Percentiles rank a stretch among this genome's conserved stretches.
Evolutionary conservation across 148 eudicot genomes (phyloP).

Genomic region (Fagopyrum tataricum): DNA sequence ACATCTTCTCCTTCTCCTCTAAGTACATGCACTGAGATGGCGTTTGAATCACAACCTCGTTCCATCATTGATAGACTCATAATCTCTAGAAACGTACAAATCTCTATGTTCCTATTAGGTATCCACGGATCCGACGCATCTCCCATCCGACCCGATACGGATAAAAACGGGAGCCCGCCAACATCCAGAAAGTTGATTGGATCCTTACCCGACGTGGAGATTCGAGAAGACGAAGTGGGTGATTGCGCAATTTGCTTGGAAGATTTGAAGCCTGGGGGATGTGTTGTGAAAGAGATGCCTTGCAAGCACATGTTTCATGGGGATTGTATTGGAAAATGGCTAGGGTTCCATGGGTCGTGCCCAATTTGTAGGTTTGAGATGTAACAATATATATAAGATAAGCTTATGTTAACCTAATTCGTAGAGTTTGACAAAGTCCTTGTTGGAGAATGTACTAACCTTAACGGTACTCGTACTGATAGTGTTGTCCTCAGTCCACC

Average conservation of each 20-base stretch:
- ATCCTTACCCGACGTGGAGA: slow-evolving; percentile 8
- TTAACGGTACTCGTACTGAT: no score
- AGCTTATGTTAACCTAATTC: no score
- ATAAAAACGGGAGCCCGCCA: slow-evolving; percentile 1
- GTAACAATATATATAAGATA: no score
- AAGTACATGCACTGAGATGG: slow-evolving; percentile 18
- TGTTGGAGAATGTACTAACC: no score
- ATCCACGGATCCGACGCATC: neutral
- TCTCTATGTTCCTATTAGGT: slow-evolving; percentile 31
- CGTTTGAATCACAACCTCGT: slow-evolving; percentile 27
- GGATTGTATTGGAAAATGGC: slow-evolving; percentile 60
- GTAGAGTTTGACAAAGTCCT: no score
- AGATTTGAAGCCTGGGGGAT: slow-evolving; percentile 29
- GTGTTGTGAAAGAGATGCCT: slow-evolving; percentile 50
- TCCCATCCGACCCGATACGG: neutral
- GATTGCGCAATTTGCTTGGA: slow-evolving; percentile 68
- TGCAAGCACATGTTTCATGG: slow-evolving; percentile 67
- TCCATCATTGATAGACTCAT: slow-evolving; percentile 33
- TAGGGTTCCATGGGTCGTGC: slow-evolving; percentile 55
- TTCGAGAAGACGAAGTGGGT: neutral
- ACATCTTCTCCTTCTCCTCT: neutral
- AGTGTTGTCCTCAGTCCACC: no score
- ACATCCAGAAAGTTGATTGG: slow-evolving; percentile 4
- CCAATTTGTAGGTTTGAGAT: slow-evolving; percentile 57
- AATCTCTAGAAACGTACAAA: slow-evolving; percentile 39